Percentiles rank a stretch among this genome's conserved stretches.
Evolutionary conservation across 768 basidiomycete genomes (phyloP).

Genomic region (Boletales sp.): DNA sequence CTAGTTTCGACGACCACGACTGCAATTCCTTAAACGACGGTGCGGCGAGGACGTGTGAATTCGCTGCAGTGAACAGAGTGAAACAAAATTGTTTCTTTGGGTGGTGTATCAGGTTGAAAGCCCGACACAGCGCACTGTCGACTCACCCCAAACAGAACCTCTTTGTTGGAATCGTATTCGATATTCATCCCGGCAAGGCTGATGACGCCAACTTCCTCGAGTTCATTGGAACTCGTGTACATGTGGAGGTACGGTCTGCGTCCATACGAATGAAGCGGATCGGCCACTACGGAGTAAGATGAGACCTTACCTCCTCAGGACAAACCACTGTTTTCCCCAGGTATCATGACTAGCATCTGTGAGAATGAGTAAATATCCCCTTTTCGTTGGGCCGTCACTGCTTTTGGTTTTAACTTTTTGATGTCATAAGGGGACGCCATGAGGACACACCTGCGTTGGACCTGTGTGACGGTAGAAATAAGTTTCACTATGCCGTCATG

Average conservation of each 20-base stretch:
- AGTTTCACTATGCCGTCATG: slow-evolving; percentile 59
- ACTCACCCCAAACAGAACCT: slow-evolving; percentile 79
- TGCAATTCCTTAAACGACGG: slow-evolving; percentile 78
- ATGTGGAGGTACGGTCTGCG: slow-evolving; percentile 85
- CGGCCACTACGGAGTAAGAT: not conserved
- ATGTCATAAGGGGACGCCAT: not conserved
- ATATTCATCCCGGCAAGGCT: slow-evolving; percentile 83
- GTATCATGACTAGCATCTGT: slow-evolving; percentile 72
- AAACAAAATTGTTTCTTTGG: slow-evolving; percentile 79
- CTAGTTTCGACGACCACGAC: slow-evolving; percentile 81
- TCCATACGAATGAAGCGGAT: slow-evolving; percentile 2
- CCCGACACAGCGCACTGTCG: not conserved
- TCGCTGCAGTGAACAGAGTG: slow-evolving; percentile 87
- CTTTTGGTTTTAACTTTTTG: not conserved
- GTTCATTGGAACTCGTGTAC: slow-evolving; percentile 79
- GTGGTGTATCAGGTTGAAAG: slow-evolving; percentile 3
- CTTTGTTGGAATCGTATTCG: slow-evolving; percentile 83
- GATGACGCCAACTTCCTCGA: slow-evolving; percentile 80
- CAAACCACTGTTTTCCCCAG: slow-evolving; percentile 87
- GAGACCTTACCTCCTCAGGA: slow-evolving; percentile 66
- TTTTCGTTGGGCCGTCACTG: slow-evolving; percentile 82
- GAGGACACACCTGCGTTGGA: slow-evolving; percentile 61
- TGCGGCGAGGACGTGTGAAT: slow-evolving; percentile 87
- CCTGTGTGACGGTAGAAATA: slow-evolving; percentile 66
- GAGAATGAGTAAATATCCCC: slow-evolving; percentile 77